Evolutionary conservation across 352 stramenopile genomes (phyloP).

Genomic region (Paralagenidium karlingii): DNA sequence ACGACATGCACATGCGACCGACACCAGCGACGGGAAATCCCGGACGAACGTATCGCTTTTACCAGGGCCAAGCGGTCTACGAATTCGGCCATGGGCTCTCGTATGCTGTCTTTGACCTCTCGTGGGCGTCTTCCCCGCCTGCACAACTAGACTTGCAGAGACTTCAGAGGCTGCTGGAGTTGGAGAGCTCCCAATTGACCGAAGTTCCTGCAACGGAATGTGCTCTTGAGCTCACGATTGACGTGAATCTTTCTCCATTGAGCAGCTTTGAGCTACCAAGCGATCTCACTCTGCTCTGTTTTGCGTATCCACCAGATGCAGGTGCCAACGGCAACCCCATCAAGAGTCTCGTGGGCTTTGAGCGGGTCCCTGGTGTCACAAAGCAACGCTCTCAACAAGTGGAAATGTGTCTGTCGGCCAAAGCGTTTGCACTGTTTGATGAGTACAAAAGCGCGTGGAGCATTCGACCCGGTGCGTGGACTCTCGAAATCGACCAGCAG

Average conservation of each 20-base stretch:
- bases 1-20: conserved; percentile 82
- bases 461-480: no score
- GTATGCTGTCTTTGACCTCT: conserved; percentile 56
- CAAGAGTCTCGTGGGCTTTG: conserved; percentile 42
- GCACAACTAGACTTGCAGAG: conserved; percentile 2
- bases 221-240: conserved; percentile 6
- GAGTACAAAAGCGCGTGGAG: no score
- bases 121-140: conserved; percentile 37
- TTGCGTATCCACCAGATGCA: conserved; percentile 14
- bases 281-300: conserved; percentile 28
- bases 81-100: conserved; percentile 68
- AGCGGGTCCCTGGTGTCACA: conserved; percentile 23
- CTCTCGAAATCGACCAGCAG: no score
- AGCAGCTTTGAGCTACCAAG: conserved; percentile 27
- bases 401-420: conserved; percentile 17
- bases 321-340: conserved; percentile 17
- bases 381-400: conserved; percentile 10
- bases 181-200: background rate
- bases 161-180: conserved; percentile 1
- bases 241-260: conserved; percentile 20
- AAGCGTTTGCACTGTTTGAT: conserved; percentile 24
- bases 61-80: conserved; percentile 43
- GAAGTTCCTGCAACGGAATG: background rate
- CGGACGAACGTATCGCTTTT: conserved; percentile 81
- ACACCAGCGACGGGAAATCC: conserved; percentile 32